Base-by-base conservation (phyloP, 2,329 filamentous ascomycete species). In the Pyricularia sp. region DNA sequence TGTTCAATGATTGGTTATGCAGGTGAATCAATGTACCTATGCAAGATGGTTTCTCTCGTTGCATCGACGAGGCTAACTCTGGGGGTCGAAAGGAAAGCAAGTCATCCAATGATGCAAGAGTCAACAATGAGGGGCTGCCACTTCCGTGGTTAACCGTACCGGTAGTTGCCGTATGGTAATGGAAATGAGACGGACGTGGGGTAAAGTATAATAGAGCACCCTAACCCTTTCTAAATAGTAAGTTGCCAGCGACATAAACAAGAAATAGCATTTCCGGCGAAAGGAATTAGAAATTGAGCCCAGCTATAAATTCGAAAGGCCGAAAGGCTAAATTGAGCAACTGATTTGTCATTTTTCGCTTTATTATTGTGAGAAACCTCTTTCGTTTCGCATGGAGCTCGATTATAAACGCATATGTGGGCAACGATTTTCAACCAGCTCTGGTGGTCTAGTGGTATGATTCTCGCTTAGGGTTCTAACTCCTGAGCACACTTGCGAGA, bases 361-460 rank as follows among this genome's bases (percentile, higher is more conserved):
- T 2, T 50, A n/a, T 20, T 7, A 6, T 4, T 20, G 6, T n/a
- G 42, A 7, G 20, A 17, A n/a, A 50, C 5, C 20, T n/a, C 42
- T 36, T 14, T 14, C 2, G 17, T 7, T 6, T 50, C 6, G n/a
- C 2, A 3, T 17, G 2, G 17, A 50, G 4, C n/a, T 7, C 42
- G 6, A 50, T 20, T 9, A 50, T 50, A 50, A 50, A 50, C 42
- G 6, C 42, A 50, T 4, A 1, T 6, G 2, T 2, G 1, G 20
- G 9, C 17, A 1, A 3, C 20, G 6, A 7, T 17, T 50, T n/a
- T 50, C 42, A 50, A 50, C 42, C 42, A 50, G 64, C 64, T 36
- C 31, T 36, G 64, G 36, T 65, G 64, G 64, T 65, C 64, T 65
- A 65, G 64, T 65, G 64, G 64, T 65, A 65, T 65, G 64, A 65